Evolutionary conservation across 2,329 filamentous ascomycete species (phyloP).

Genomic region (Zalaria sp.): DNA sequence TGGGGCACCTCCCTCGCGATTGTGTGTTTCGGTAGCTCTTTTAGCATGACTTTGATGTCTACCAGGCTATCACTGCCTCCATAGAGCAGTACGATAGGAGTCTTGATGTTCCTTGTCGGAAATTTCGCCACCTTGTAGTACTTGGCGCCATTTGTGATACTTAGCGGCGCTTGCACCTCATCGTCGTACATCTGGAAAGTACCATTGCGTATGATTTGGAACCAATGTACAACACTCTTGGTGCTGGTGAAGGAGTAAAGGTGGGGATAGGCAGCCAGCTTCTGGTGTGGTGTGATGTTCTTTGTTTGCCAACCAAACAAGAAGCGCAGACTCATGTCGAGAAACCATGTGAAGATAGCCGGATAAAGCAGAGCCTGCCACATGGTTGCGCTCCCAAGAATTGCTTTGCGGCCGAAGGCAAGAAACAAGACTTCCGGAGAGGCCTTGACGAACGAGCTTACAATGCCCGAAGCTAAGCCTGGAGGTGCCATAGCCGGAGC

Average conservation of each 20-base stretch:
- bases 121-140: slow-evolving; percentile 97
- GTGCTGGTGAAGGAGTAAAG: slow-evolving; percentile 94
- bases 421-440: slow-evolving; percentile 87
- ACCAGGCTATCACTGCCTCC: slow-evolving; percentile 88
- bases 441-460: slow-evolving; percentile 84
- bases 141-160: slow-evolving; percentile 55
- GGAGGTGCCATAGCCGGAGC: slow-evolving; percentile 94
- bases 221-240: slow-evolving; percentile 97
- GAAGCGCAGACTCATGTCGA: slow-evolving; percentile 68
- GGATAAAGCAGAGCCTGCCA: slow-evolving; percentile 96
- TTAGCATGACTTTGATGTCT: slow-evolving; percentile 84
- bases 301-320: slow-evolving; percentile 79
- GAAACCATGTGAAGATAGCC: slow-evolving; percentile 76
- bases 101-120: slow-evolving; percentile 92
- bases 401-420: slow-evolving; percentile 80
- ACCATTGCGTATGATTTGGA: slow-evolving; percentile 93
- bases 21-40: slow-evolving; percentile 72
- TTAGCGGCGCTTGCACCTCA: slow-evolving; percentile 66
- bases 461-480: slow-evolving; percentile 75
- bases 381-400: slow-evolving; percentile 86
- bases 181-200: slow-evolving; percentile 99
- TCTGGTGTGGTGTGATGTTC: slow-evolving; percentile 78
- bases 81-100: slow-evolving; percentile 84
- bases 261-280: slow-evolving; percentile 89
- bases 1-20: slow-evolving; percentile 76